Conservation (phyloP, 805 yeast species). For the Lipomyces sp. region DNA sequence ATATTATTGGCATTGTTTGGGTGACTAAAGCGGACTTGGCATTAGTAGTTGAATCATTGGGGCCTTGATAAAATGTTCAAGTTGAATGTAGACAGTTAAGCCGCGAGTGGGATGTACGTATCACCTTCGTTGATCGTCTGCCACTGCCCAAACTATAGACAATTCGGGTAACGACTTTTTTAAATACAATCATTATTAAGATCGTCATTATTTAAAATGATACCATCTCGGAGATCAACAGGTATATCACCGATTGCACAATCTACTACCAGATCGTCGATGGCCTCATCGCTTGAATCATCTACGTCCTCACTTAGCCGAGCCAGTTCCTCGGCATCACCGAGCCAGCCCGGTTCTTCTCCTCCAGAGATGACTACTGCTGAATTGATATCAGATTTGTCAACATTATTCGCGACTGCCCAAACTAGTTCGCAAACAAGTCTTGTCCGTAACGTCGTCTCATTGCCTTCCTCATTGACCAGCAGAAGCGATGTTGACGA, state of each 20-base stretch:
- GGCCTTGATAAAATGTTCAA: too few relatives aligned
- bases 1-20: constrained; percentile 15
- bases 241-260: background rate
- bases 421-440: background rate
- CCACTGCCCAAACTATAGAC: too few relatives aligned
- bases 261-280: background rate
- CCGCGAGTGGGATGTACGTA: background rate
- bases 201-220: background rate
- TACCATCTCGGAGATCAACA: background rate
- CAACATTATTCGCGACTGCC: constrained; percentile 14
- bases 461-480: background rate
- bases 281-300: background rate
- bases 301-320: background rate
- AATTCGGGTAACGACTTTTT: too few relatives aligned
- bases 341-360: background rate
- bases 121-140: background rate
- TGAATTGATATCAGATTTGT: constrained; percentile 25
- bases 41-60: background rate
- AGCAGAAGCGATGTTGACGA: constrained; percentile 8
- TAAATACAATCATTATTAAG: background rate
- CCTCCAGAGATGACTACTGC: constrained; percentile 19
- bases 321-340: background rate
- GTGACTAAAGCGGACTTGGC: background rate
- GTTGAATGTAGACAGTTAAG: too few relatives aligned
- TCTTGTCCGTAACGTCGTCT: background rate